Base-by-base conservation (phyloP, 2,329 filamentous ascomycete genomes). In the Chrysoporthe deuterocubensis region DNA sequence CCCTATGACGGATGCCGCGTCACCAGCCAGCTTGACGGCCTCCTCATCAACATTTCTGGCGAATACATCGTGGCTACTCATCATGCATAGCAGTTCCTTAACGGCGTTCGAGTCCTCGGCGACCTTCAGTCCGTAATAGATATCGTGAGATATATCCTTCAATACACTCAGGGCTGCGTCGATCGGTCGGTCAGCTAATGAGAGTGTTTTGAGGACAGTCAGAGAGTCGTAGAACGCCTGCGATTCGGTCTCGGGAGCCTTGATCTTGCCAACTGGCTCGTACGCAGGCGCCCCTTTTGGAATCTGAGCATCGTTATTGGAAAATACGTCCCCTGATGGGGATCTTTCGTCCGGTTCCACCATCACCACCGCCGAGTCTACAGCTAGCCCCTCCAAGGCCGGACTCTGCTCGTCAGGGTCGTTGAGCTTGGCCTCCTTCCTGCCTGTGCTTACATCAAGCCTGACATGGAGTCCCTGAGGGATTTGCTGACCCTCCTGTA, bases 101-200 rank as follows among this genome's bases (percentile, higher is more conserved):
- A 89, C 72, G 1, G 84, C 84, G 2, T 83, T 82, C 2, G 79
- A 73, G 71, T 89, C 85, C 74, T 88, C 85, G 32, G 84, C 81
- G 67, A 91, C 83, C 75, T 89, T 86, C 21, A 89, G 79, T 11
- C 89, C 89, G 76, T 90, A 92, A 79, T 90, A 91, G 70, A 91
- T 87, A 76, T 91, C 89, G 76, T 91, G 89, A 0, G 89, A 85
- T 40, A 90, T 78, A 7, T 91, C 89, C 69, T 85, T 82, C n/a
- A 92, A 82, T 44, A 81, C 81, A 44, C 85, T 82, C 8, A 92
- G 81, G 0, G 86, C 85, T 13, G 78, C 78, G 52, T 85, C 82
- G 16, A 87, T 78, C 3, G 74, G 76, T 64, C 77, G 71, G 18
- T 76, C 75, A 21, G 71, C 71, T 26, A 70, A 43, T 4, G 60